Evolutionary conservation across 352 stramenopile species (phyloP), one percentile per base, ranked within the genome.

Genomic region (Pythium dissotocum): DNA sequence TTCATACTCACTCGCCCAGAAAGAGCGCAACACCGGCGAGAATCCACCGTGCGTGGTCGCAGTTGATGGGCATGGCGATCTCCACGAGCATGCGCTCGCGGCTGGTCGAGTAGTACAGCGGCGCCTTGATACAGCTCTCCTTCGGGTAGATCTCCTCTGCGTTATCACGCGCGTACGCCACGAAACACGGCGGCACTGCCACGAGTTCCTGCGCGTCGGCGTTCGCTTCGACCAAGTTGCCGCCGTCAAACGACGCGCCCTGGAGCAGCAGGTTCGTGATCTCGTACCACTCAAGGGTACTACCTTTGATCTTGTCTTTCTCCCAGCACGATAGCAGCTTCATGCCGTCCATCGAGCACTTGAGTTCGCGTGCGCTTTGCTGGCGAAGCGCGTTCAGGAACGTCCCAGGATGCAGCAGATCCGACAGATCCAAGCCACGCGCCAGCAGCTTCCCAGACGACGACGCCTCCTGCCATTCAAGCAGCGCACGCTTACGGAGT

Each of bases 351-450:
- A 98, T 98, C 8, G 91, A 94, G 67, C 79, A 90, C 35, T 94
- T 69, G 21, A 94, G 77, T 26, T 78, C 73, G 4, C 93, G 87
- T 21, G 94, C 90, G 32, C 89, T 97, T 65, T 98, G 91, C 65
- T 98, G 95, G 24, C 94, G 77, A 28, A 98, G 61, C 5, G 95
- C 93, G 69, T 98, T 98, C 46, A 98, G 76, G 79, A 98, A 98
- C 18, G 95, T 98, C 18, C 85, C 92, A 2, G 95, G 94, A 51
- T 98, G 87, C 64, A 98, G 88, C 38, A 98, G 55, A 44, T 98
- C 92, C 9, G 87, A 95, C 33, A 98, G 75, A 36, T 98, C 83
- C 13, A 98, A 55, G 0, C 80, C 77, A n/a, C 77, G 78, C 2
- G 82, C 64, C 6, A 98, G 78, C 28, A 98, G 73, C 48, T 83